Conservation (phyloP, 768 basidiomycete genomes). For the Lyophyllum shimeji region DNA sequence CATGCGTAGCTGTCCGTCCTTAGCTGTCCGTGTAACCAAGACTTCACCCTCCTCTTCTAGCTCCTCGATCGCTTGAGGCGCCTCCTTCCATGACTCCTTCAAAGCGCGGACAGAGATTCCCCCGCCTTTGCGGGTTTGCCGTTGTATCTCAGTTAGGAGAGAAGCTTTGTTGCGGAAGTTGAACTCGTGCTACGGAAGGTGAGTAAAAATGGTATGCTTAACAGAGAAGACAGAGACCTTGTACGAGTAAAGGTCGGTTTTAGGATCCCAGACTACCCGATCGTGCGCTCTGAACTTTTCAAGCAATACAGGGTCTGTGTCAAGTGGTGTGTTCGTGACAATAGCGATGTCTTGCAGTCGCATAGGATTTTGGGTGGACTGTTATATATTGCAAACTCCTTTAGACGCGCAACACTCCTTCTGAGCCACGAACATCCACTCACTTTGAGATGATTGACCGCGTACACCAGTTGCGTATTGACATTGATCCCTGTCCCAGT, state of each 20-base stretch:
- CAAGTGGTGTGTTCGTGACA: conserved; percentile 73
- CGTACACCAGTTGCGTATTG: conserved; percentile 86
- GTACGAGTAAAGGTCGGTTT: conserved; percentile 85
- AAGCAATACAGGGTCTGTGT: conserved; percentile 66
- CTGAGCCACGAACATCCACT: conserved; percentile 8
- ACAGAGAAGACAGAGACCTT: conserved; percentile 49
- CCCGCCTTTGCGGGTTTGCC: conserved; percentile 79
- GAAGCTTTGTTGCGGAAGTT: conserved; percentile 84
- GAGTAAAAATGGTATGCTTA: background rate
- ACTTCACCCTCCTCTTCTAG: conserved; percentile 89
- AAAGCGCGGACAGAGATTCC: conserved; percentile 82
- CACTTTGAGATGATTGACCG: conserved; percentile 81
- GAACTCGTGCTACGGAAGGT: conserved; percentile 70
- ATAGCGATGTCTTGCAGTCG: conserved; percentile 87
- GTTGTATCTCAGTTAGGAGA: conserved; percentile 82
- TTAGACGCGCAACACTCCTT: background rate
- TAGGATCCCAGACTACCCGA: conserved; percentile 74
- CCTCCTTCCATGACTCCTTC: conserved; percentile 92
- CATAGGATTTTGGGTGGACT: conserved; percentile 77
- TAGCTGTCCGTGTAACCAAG: conserved; percentile 80
- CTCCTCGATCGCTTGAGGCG: conserved; percentile 80
- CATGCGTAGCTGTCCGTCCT: conserved; percentile 80
- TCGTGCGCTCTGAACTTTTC: conserved; percentile 86
- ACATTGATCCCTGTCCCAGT: conserved; percentile 79
- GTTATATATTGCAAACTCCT: background rate